Evolutionary conservation across 768 basidiomycete genomes (phyloP).

Genomic region (Amyloporia xantha): DNA sequence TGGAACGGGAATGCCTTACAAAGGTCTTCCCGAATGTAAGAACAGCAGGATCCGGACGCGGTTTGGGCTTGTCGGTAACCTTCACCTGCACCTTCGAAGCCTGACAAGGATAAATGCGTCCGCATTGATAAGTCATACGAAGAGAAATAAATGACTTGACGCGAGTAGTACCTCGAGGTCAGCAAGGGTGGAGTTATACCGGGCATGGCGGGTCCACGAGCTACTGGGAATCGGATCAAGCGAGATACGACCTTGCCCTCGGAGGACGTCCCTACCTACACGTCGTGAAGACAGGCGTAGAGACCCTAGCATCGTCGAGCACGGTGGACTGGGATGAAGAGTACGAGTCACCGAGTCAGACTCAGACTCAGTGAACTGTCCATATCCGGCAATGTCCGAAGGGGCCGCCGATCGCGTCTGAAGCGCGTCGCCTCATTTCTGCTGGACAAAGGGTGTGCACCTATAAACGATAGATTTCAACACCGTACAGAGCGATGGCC

Average conservation of each 20-base stretch:
- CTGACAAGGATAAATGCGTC: constrained; percentile 27
- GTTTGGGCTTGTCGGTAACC: constrained; percentile 45
- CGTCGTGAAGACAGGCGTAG: neutral
- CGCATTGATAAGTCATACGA: neutral
- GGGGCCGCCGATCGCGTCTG: no score
- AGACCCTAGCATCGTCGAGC: neutral
- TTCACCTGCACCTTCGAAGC: constrained; percentile 44
- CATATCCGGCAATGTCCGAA: no score
- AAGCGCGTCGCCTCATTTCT: no score
- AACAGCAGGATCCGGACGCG: constrained; percentile 54
- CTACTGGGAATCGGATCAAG: neutral
- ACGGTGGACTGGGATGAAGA: no score
- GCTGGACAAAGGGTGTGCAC: no score
- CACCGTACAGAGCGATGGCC: no score
- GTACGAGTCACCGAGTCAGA: no score
- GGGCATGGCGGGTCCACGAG: constrained; percentile 7
- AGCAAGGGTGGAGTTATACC: constrained; percentile 23
- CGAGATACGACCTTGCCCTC: no score
- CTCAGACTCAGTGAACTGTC: no score
- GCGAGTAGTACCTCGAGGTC: constrained; percentile 46
- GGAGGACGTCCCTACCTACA: no score
- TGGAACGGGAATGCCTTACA: constrained; percentile 33
- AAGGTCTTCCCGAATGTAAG: constrained; percentile 86
- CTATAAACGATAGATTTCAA: no score
- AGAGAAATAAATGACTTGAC: neutral